These are phyloP conservation scores for Kwoniella shivajii DNA, from an alignment of 1,284 basidiomycete genomes.

Conservation along the genomic window DNA sequence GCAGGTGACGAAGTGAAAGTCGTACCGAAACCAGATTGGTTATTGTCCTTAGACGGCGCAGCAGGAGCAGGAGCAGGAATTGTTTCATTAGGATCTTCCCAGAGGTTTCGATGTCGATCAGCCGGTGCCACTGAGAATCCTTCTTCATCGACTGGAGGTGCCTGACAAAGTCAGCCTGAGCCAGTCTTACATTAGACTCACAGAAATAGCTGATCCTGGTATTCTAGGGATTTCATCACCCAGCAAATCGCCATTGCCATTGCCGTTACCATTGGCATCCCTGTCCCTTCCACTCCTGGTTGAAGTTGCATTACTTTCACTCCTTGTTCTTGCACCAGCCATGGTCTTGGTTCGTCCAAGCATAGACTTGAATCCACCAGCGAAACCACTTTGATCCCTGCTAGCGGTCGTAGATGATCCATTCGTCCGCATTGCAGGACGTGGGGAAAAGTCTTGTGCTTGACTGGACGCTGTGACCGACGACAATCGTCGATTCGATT, in stretches of 20 bases:
- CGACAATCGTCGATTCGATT: slow-evolving; percentile 23
- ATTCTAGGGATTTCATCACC: slow-evolving; percentile 26
- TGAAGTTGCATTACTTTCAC: slow-evolving; percentile 33
- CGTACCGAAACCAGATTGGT: slow-evolving; percentile 15
- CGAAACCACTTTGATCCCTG: slow-evolving; percentile 24
- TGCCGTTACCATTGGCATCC: slow-evolving; percentile 8
- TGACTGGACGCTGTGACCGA: slow-evolving; percentile 14
- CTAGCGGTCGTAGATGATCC: slow-evolving; percentile 31
- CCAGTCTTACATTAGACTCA: slow-evolving; percentile 1
- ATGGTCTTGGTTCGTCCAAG: slow-evolving; percentile 48
- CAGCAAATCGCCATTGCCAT: slow-evolving; percentile 20
- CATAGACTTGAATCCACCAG: slow-evolving; percentile 54
- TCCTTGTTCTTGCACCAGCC: slow-evolving; percentile 24
- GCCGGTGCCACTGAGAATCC: slow-evolving; percentile 60
- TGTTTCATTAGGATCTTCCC: slow-evolving; percentile 52
- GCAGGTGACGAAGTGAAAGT: slow-evolving; percentile 26
- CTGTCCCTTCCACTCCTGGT: slow-evolving; percentile 27
- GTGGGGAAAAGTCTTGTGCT: slow-evolving; percentile 38
- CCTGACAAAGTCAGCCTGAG: slow-evolving; percentile 3
- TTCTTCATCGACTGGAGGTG: slow-evolving; percentile 55
- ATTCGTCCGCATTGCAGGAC: slow-evolving; percentile 30
- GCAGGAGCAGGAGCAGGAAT: slow-evolving; percentile 18
- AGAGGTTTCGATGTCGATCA: slow-evolving; percentile 56
- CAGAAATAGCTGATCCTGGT: slow-evolving; percentile 1
- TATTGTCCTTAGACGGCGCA: neutral